Conservation (phyloP, 768 basidiomycete genomes). For the Pulveroboletus sp. region DNA sequence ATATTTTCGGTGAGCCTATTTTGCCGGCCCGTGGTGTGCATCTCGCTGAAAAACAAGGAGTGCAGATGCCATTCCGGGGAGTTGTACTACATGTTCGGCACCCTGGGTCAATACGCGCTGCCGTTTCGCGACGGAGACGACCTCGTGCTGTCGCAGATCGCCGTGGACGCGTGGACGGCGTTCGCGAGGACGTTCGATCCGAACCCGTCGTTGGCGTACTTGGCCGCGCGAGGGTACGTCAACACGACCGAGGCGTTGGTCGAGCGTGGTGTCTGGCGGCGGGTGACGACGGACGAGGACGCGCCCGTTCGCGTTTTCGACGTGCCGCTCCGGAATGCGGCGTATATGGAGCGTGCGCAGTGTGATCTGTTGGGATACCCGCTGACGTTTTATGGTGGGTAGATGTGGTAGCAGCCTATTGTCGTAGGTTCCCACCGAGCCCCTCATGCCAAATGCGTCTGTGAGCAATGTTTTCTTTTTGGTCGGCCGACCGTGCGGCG, state of each 20-base stretch:
- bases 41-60: neutral
- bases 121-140: constrained; percentile 47
- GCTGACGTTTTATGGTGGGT: constrained; percentile 1
- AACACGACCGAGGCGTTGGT: constrained; percentile 6
- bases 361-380: constrained; percentile 9
- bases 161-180: constrained; percentile 43
- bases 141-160: constrained; percentile 42
- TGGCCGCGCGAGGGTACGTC: constrained; percentile 41
- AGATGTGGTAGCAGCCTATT: too few relatives aligned
- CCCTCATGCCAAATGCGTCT: too few relatives aligned
- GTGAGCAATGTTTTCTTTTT: too few relatives aligned
- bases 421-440: too few relatives aligned
- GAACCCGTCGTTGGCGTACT: constrained; percentile 40
- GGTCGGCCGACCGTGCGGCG: too few relatives aligned
- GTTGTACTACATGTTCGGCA: constrained; percentile 32
- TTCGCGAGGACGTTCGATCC: constrained; percentile 48
- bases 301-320: constrained; percentile 2
- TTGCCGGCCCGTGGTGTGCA: too few relatives aligned
- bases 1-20: constrained; percentile 37
- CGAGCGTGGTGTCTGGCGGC: neutral
- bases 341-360: constrained; percentile 5
- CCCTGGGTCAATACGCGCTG: constrained; percentile 34
- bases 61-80: constrained; percentile 31
- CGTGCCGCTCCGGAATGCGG: constrained; percentile 3
- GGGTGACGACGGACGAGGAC: neutral